Evolutionary conservation across 2,329 filamentous ascomycete species (phyloP), one percentile per base, ranked within the genome.

Genomic region (Epicoccum sorghinum): DNA sequence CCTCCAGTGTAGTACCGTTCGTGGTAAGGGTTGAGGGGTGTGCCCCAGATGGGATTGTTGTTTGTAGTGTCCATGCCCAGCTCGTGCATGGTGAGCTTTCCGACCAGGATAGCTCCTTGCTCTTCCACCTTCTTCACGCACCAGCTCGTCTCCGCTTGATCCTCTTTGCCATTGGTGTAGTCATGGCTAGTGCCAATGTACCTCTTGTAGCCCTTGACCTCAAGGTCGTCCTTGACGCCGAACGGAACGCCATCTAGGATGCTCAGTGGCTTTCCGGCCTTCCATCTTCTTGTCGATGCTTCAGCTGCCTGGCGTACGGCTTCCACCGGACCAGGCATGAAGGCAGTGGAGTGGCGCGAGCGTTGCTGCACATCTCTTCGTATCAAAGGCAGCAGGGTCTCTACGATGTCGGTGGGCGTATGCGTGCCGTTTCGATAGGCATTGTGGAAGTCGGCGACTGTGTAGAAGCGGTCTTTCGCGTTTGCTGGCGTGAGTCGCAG

Each of bases 161-260:
- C 9, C 32, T 55, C 52, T 66, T 79, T 67, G 59, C 69, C 69
- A 68, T 79, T 57, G 2, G 79, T 82, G 52, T 83, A 82, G 59
- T 88, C 81, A 40, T 86, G 79, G 57, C 77, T 82, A 65, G 88
- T 86, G 22, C 89, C 91, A 42, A 83, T 76, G 47, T 85, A 88
- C 58, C 82, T 84, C 45, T 84, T 82, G 69, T 91, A 93, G 12
- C 89, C 90, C 59, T 85, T 80, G 29, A 92, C 78, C 59, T 88
- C 82, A 13, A 88, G 82, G 67, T 96, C 91, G 68, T 96, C 91
- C 76, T 96, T 96, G 64, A 95, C 84, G 0, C 88, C 89, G 43
- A 96, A 83, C 0, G 91, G 92, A 1, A 96, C 85, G 10, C 92
- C 92, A 66, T 96, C 92, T 7, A 96, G 78, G 4, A 90, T 77